Base-by-base conservation (phyloP, 2,329 filamentous ascomycete species). In the Bipolaris cookei region DNA sequence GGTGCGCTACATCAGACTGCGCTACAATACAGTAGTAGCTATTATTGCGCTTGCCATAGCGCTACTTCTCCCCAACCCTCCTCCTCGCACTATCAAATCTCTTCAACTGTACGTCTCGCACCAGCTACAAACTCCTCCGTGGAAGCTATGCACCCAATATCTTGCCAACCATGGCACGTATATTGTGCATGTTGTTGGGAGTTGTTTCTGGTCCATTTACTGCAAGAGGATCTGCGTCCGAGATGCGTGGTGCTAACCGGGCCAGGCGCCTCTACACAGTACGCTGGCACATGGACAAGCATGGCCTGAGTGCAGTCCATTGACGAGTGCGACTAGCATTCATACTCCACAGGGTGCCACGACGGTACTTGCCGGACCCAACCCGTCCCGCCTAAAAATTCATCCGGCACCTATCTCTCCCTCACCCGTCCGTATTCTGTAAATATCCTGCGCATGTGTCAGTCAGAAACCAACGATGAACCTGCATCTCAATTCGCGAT, bases 11-110 rank as follows among this genome's bases (percentile, higher is more conserved):
- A 20, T 32, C 32, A 53, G 34, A 34, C 46, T 23, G 34, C 47
- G 53, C 39, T 51, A 45, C 45, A 34, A 39, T 34, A 51, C 47
- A 1, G 35, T 16, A 16, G 14, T 38, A 16, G 8, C 25, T 28
- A 8, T 28, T 28, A 35, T 23, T 54, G 50, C 54, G 54, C 50
- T 54, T 54, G 50, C 54, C 44, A 57, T 44, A 57, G 54, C 54
- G 54, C 50, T 44, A 32, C 50, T 49, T 48, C 14, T 43, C 54
- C 44, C 54, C 39, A 16, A 49, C 21, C 13, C 20, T 14, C 50
- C 34, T 54, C 44, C 44, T 32, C 34, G 37, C 32, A 25, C 49
- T 51, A 54, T 39, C 38, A 34, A 43, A 30, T 28, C 44, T 32
- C 30, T 57, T 44, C 20, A 21, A 21, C 43, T 32, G 25, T 35